A percentile compares a stretch with the other conserved stretches of the same genome.
phyloP scores from a whole-genome alignment of 164 flowering plant genomes.

The Paratinospora sagittata region DNA sequence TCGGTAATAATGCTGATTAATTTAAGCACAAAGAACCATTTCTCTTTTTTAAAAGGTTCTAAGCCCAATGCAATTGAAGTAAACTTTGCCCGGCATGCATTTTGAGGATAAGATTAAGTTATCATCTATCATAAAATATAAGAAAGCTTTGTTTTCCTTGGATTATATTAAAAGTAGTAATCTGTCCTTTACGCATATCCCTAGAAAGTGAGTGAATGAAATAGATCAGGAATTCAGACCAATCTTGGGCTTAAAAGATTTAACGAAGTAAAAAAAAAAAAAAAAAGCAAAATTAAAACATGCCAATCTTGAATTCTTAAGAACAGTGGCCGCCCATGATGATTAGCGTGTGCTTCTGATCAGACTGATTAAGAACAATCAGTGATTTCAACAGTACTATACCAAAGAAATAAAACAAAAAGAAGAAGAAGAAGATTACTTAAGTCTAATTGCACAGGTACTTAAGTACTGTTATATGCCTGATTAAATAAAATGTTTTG shows the following conservation, averaged over 20 bases:
- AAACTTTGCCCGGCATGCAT: constrained; percentile 1
- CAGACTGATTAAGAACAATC: background rate
- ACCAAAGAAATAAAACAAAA: background rate
- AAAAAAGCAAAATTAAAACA: background rate
- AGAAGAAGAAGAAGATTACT: background rate
- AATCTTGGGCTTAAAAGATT: background rate
- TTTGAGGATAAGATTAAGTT: constrained; percentile 5
- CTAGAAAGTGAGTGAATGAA: constrained; percentile 2
- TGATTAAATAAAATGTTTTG: background rate
- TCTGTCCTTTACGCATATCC: background rate
- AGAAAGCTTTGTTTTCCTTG: background rate
- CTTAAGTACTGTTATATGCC: background rate
- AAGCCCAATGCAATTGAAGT: constrained; percentile 9
- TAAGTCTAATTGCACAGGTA: background rate
- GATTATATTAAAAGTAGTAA: background rate
- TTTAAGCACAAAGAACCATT: background rate
- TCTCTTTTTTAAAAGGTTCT: constrained; percentile 4
- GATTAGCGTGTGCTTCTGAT: background rate
- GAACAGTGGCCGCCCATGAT: background rate
- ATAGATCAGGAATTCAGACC: constrained; percentile 11
- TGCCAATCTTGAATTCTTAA: background rate
- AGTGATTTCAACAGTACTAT: background rate
- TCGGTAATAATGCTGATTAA: background rate
- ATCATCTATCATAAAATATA: background rate
- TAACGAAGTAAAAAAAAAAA: background rate